Conservation (phyloP, 192 early-diverging fungal species). For the Chytriomyces sp. region DNA sequence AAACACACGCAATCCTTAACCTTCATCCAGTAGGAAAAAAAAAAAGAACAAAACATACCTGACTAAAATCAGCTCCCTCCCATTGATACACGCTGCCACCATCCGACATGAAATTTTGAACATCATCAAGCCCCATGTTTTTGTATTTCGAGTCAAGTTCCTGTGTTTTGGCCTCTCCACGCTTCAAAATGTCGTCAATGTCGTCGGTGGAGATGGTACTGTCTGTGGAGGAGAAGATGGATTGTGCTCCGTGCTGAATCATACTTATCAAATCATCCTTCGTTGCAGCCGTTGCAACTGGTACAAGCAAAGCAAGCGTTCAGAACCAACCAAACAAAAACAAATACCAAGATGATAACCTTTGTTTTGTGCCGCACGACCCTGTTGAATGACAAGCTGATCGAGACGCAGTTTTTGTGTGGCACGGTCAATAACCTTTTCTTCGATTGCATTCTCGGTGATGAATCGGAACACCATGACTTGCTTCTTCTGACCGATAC, state of each 20-base stretch:
- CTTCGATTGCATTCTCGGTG: slow-evolving; percentile 96
- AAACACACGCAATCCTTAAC: not conserved
- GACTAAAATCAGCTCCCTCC: slow-evolving; percentile 94
- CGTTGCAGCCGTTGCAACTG: slow-evolving; percentile 49
- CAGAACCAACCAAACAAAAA: slow-evolving; percentile 24
- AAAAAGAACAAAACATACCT: not conserved
- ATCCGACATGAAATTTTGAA: slow-evolving; percentile 82
- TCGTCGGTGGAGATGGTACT: slow-evolving; percentile 77
- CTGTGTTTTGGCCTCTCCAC: slow-evolving; percentile 85
- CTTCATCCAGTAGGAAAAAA: not conserved
- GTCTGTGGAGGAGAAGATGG: slow-evolving; percentile 74
- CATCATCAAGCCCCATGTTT: slow-evolving; percentile 88
- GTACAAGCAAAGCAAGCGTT: not conserved
- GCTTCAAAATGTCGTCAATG: slow-evolving; percentile 81
- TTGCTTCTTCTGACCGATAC: slow-evolving; percentile 98
- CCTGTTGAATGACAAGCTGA: slow-evolving; percentile 99
- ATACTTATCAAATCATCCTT: slow-evolving; percentile 91
- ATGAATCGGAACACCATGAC: slow-evolving; percentile 96
- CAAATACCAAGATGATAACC: slow-evolving; percentile 60
- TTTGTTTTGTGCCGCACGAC: slow-evolving; percentile 67
- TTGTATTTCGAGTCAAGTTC: slow-evolving; percentile 90
- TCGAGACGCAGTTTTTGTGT: slow-evolving; percentile 95
- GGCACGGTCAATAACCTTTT: slow-evolving; percentile 96
- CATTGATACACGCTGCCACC: slow-evolving; percentile 84
- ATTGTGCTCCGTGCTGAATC: slow-evolving; percentile 96